These are phyloP conservation scores for Wallacemonas rigidus DNA, from an alignment of 208 protist genomes.

Conservation along the genomic window DNA sequence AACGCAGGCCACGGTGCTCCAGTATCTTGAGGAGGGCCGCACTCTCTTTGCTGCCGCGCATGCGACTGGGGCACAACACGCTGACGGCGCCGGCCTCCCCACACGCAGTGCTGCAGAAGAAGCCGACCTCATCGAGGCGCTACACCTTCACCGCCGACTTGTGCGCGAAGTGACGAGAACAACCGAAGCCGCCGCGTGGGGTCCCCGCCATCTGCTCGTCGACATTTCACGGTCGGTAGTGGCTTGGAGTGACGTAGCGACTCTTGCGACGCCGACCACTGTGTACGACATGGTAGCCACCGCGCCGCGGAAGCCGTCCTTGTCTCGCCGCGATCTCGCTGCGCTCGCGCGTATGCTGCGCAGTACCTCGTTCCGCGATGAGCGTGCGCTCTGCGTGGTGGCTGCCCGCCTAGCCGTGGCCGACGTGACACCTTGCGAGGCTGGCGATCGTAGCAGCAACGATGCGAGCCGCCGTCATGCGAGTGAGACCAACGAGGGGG, in stretches of 20 bases:
- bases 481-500: no score
- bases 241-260: conserved; percentile 18
- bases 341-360: conserved; percentile 46
- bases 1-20: neutral
- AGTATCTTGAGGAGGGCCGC: conserved; percentile 5
- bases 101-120: neutral
- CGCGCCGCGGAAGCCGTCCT: conserved; percentile 19
- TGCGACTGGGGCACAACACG: neutral
- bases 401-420: conserved; percentile 31
- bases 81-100: neutral
- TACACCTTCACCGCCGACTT: conserved; percentile 14
- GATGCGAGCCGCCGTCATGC: neutral
- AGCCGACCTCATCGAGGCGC: neutral
- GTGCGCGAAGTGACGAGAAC: conserved; percentile 26
- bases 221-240: conserved; percentile 42
- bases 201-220: conserved; percentile 55
- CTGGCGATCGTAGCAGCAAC: neutral
- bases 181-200: conserved; percentile 30
- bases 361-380: conserved; percentile 55
- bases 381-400: conserved; percentile 43
- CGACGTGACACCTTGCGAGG: neutral
- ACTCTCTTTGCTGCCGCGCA: neutral
- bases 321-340: conserved; percentile 42
- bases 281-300: neutral
- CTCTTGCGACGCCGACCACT: no score